Base-by-base conservation (phyloP, 192 early-diverging fungal genomes). In the Linnemannia schmuckeri region DNA sequence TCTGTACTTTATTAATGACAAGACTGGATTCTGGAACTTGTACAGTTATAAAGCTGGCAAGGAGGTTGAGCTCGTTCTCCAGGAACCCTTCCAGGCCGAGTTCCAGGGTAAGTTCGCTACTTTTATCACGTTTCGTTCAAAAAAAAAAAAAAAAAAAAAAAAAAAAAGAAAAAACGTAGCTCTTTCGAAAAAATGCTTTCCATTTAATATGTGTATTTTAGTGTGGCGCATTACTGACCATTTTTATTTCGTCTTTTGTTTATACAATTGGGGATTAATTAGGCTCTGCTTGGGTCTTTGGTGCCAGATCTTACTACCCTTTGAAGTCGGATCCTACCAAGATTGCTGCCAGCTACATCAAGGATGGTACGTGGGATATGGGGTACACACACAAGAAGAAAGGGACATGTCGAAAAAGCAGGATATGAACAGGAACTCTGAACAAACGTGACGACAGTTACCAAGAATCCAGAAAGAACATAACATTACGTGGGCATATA, bases 11-110 rank as follows among this genome's bases (percentile, higher is more conserved):
- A 80, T 91, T 20, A 91, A 88, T 38, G 96, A 97, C 87, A 89
- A 94, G 24, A 88, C 89, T 4, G 95, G 95, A 18, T 97, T 93
- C 78, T 95, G 94, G 93, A 95, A 95, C 74, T 83, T 94, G 2
- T 93, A 95, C 87, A 89, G 88, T 24, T 89, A 90, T 57, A 87
- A 89, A 41, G 24, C 78, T 4, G 81, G 82, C 1, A 82, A 80
- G 54, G 30, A 75, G 22, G 40, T 77, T 44, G 70, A 90, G 17
- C 82, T 93, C 3, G 70, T 89, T 9, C 89, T 95, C 15, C 75
- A 80, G 4, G 74, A 87, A 44, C 91, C 93, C 7, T 52, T 94
- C 9, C 61, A 85, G 24, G 92, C 91, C 49, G 96, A 96, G 66
- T 96, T 96, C 83, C 92, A 93, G 0, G 88, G 83, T 86, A 80